Conservation (phyloP, 177 flowering plant species). For the Telopea speciosissima region DNA sequence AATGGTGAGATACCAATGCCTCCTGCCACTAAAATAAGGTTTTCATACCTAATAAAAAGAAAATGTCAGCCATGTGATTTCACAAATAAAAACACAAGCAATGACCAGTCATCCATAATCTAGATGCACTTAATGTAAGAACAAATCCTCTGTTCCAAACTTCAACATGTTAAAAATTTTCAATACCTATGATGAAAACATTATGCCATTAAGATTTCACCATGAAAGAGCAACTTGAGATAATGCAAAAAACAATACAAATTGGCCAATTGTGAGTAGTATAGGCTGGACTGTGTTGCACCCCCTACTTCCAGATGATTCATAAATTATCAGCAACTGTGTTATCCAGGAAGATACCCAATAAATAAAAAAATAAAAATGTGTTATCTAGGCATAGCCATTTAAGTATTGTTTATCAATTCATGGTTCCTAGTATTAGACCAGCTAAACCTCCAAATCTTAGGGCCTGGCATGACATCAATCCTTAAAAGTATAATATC, state of each 20-base stretch:
- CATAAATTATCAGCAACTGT: not conserved
- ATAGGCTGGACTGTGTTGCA: not conserved
- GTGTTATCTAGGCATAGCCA: not conserved
- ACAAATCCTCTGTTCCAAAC: not conserved
- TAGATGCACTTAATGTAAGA: not conserved
- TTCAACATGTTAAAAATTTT: not conserved
- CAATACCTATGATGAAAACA: not conserved
- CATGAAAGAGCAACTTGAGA: not conserved
- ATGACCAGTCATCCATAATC: not conserved
- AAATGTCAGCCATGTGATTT: constrained; percentile 2
- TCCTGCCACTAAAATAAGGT: constrained; percentile 85
- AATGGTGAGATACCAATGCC: constrained; percentile 97
- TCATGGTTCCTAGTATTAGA: not conserved
- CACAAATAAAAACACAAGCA: not conserved
- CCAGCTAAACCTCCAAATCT: not conserved
- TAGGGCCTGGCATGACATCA: not conserved
- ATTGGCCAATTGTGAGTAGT: not conserved
- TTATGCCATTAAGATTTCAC: not conserved
- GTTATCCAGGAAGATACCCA: not conserved
- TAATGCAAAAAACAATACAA: not conserved
- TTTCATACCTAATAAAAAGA: constrained; percentile 56
- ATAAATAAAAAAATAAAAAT: too few relatives aligned
- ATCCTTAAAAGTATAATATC: too few relatives aligned
- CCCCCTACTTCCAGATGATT: too few relatives aligned
- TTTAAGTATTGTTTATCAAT: not conserved